Conservation (phyloP, 2,329 filamentous ascomycete species). For the Biscogniauxia mediterranea region DNA sequence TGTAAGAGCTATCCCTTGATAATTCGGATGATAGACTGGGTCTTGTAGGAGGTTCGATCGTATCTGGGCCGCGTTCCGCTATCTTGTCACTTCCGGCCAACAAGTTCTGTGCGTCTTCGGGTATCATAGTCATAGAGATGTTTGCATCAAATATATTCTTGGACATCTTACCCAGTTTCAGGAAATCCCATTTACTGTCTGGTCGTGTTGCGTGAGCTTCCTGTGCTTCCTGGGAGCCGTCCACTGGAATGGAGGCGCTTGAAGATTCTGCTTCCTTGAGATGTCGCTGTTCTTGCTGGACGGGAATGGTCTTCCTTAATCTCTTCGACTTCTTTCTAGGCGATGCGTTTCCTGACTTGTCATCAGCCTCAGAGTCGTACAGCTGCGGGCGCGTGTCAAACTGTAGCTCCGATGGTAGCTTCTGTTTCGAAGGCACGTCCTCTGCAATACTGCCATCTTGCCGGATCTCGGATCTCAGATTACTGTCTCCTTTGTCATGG, state of each 20-base stretch:
- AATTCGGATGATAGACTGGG: slow-evolving; percentile 14
- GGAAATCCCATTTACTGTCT: slow-evolving; percentile 13
- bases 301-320: slow-evolving; percentile 25
- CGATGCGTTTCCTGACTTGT: slow-evolving; percentile 26
- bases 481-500: slow-evolving; percentile 44
- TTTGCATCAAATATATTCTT: neutral
- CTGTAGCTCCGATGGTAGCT: slow-evolving; percentile 20
- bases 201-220: slow-evolving; percentile 5
- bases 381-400: slow-evolving; percentile 15
- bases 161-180: slow-evolving; percentile 9
- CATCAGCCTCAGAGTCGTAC: slow-evolving; percentile 12
- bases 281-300: slow-evolving; percentile 21
- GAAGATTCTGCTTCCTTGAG: slow-evolving; percentile 16
- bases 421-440: slow-evolving; percentile 15
- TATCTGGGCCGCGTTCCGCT: slow-evolving; percentile 5
- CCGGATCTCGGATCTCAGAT: slow-evolving; percentile 29
- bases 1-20: slow-evolving; percentile 19
- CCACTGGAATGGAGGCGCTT: slow-evolving; percentile 11
- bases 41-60: slow-evolving; percentile 9
- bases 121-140: slow-evolving; percentile 4
- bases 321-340: slow-evolving; percentile 28
- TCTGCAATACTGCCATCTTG: slow-evolving; percentile 22
- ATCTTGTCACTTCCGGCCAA: slow-evolving; percentile 5
- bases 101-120: slow-evolving; percentile 6
- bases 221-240: slow-evolving; percentile 13